Conservation (phyloP, 495 filamentous ascomycete genomes). For the Penicillium bialowiezense region DNA sequence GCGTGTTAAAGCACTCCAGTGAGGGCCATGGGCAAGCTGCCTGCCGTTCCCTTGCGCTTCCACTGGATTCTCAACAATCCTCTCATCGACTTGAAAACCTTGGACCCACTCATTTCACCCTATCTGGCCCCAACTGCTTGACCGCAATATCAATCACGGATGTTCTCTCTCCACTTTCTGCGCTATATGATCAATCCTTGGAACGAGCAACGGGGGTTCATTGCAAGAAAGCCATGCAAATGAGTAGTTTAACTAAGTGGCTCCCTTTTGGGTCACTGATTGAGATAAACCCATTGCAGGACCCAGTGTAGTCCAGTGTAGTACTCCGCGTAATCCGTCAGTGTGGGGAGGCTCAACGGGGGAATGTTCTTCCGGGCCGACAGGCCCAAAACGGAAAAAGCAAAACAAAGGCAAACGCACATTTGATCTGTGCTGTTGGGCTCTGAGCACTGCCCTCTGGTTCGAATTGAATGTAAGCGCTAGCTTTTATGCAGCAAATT, state of each 20-base stretch:
- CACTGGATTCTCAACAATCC: not conserved
- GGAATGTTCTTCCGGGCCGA: not conserved
- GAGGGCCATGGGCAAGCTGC: not conserved
- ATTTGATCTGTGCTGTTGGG: not conserved
- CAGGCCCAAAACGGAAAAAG: slow-evolving; percentile 28
- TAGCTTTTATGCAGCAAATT: too few relatives aligned
- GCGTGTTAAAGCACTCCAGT: too few relatives aligned
- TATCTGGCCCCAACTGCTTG: slow-evolving; percentile 25
- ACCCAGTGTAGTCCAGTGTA: too few relatives aligned
- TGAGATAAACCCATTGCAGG: too few relatives aligned
- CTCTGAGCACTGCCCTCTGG: not conserved
- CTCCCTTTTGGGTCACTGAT: too few relatives aligned
- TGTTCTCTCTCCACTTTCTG: slow-evolving; percentile 1
- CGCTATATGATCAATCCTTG: not conserved
- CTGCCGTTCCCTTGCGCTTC: not conserved
- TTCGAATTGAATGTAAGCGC: not conserved
- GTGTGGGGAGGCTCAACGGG: not conserved
- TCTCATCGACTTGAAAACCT: slow-evolving; percentile 1
- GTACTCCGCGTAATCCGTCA: not conserved
- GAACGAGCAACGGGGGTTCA: not conserved
- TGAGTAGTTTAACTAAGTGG: too few relatives aligned
- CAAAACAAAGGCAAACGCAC: slow-evolving; percentile 32
- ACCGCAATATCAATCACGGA: slow-evolving; percentile 22
- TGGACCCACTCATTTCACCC: slow-evolving; percentile 21
- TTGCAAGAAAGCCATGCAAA: not conserved